Evolutionary conservation across 2,329 filamentous ascomycete species (phyloP).

Genomic region (Neoarthrinium moseri): DNA sequence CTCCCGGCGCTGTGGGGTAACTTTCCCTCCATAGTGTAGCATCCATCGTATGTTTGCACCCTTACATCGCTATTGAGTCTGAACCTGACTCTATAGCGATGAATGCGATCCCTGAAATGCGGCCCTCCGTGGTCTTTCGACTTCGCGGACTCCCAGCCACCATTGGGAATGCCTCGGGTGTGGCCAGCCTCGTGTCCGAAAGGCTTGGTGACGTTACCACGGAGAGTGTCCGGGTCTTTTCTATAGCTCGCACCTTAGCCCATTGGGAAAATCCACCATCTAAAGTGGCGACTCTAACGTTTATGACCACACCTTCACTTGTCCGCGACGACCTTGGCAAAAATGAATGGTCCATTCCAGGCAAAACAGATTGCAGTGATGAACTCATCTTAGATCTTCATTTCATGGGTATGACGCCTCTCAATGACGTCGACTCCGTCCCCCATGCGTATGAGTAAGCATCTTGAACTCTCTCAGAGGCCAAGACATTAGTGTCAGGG

Average conservation of each 20-base stretch:
- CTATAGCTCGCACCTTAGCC: neutral
- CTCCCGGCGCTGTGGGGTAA: too few species aligned
- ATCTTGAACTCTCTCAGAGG: neutral
- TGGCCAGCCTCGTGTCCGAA: neutral
- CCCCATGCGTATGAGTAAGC: conserved; percentile 18
- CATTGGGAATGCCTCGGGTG: neutral
- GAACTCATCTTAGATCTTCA: conserved; percentile 18
- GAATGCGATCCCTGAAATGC: too few species aligned
- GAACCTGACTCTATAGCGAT: too few species aligned
- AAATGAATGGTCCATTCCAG: neutral
- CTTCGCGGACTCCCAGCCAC: neutral
- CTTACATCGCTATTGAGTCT: too few species aligned
- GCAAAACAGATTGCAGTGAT: neutral
- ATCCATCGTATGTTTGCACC: too few species aligned
- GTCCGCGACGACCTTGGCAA: neutral
- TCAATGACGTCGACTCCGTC: conserved; percentile 17
- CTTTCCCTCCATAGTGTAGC: too few species aligned
- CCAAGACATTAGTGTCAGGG: neutral
- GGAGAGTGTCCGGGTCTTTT: neutral
- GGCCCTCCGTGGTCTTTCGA: neutral
- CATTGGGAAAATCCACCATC: neutral
- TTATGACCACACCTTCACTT: neutral
- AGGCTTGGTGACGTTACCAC: neutral
- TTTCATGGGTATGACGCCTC: conserved; percentile 18
- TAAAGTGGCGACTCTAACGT: neutral